A percentile compares a stretch with the other conserved stretches of the same genome.
Conservation (phyloP, 2,329 filamentous ascomycete species). For the Ilyonectria mors-panacis region DNA sequence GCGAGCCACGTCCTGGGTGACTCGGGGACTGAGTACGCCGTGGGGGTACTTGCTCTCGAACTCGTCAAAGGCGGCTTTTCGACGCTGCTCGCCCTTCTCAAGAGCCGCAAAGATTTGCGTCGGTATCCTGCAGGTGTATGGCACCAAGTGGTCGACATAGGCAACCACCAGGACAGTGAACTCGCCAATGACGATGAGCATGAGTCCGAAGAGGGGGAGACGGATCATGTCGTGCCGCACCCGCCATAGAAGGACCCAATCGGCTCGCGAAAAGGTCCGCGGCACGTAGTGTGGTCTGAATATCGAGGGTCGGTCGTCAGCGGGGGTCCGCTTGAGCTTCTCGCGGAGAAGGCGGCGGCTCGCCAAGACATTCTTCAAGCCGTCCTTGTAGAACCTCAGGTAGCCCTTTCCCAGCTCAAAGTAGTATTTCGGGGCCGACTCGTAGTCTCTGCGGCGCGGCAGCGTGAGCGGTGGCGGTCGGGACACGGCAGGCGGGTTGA, state of each 20-base stretch:
- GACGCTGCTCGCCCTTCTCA: constrained; percentile 68
- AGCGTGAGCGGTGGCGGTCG: constrained; percentile 79
- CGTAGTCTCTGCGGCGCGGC: constrained; percentile 64
- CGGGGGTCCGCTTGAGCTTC: constrained; percentile 60
- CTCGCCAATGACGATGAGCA: constrained; percentile 86
- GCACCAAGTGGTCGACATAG: constrained; percentile 78
- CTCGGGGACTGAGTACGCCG: constrained; percentile 53
- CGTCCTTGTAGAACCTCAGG: constrained; percentile 88
- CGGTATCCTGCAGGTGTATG: constrained; percentile 87
- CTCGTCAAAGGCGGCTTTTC: constrained; percentile 64
- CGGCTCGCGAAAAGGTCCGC: constrained; percentile 68
- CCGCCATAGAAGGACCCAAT: constrained; percentile 79
- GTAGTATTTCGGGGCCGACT: constrained; percentile 62
- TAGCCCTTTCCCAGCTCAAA: constrained; percentile 81
- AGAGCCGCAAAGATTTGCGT: constrained; percentile 75
- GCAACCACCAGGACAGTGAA: constrained; percentile 87
- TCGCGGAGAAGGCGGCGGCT: constrained; percentile 72
- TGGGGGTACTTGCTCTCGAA: constrained; percentile 52
- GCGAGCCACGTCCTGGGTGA: constrained; percentile 50
- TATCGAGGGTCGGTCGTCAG: constrained; percentile 67
- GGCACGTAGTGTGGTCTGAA: constrained; percentile 53
- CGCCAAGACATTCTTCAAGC: constrained; percentile 79
- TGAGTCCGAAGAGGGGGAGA: constrained; percentile 82
- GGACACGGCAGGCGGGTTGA: constrained; percentile 83
- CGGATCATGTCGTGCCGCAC: constrained; percentile 81